Conservation (phyloP, 148 eudicot species). For the Amaranthus cruentus region DNA sequence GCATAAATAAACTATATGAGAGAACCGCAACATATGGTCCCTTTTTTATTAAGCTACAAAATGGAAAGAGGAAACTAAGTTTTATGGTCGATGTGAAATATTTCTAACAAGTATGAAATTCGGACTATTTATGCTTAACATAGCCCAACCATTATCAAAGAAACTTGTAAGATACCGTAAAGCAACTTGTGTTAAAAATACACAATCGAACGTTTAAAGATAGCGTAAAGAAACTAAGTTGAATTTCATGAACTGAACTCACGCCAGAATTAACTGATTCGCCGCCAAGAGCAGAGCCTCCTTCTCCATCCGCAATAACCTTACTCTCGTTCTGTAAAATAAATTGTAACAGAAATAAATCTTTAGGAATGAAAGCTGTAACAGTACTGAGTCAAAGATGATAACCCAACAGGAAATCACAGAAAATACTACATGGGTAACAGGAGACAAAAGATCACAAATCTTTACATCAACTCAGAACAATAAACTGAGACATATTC, state of each 20-base stretch:
- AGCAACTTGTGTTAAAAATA: background rate
- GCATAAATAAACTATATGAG: no score
- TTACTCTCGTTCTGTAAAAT: conserved; percentile 10
- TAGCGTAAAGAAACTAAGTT: background rate
- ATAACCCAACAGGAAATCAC: background rate
- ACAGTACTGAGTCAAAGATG: background rate
- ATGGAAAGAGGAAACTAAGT: no score
- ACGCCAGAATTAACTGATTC: conserved; percentile 15
- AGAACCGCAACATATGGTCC: background rate
- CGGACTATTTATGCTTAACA: background rate
- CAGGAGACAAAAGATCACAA: background rate
- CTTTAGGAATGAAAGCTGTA: background rate
- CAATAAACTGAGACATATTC: background rate
- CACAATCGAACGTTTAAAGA: background rate
- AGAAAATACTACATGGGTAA: background rate
- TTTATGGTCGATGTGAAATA: no score
- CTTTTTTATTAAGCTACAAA: no score
- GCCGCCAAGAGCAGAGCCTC: conserved; percentile 4
- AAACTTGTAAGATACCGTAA: background rate
- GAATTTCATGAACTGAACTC: background rate
- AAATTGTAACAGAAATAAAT: background rate
- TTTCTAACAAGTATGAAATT: background rate
- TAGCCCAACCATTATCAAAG: background rate
- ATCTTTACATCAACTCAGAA: background rate
- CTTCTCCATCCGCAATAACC: conserved; percentile 1